Conservation (phyloP, 1,139 yeast genomes). For the Keqinozyma sinolaborantium region DNA sequence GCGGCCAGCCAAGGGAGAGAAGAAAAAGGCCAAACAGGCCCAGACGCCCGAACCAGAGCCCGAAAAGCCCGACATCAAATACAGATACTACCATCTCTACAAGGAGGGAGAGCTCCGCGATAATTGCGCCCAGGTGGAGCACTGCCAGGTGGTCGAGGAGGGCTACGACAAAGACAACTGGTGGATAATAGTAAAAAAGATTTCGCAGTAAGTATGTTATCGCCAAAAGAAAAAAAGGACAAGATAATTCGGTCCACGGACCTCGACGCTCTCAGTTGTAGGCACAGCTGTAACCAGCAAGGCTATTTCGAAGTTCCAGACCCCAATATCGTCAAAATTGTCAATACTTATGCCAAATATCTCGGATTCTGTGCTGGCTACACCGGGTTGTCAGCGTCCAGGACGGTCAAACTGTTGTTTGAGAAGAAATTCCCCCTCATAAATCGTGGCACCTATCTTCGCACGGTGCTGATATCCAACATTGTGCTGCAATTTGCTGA, state of each 20-base stretch:
- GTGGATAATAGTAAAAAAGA: conserved; percentile 55
- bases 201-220: conserved; percentile 21
- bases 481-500: conserved; percentile 49
- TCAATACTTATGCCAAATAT: conserved; percentile 35
- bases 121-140: conserved; percentile 70
- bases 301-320: conserved; percentile 55
- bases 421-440: conserved; percentile 72
- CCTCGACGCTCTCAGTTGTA: conserved; percentile 77
- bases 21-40: conserved; percentile 16
- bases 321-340: conserved; percentile 39
- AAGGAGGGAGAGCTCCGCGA: conserved; percentile 74
- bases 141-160: conserved; percentile 49
- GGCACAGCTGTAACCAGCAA: conserved; percentile 53
- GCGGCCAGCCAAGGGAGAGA: conserved; percentile 15
- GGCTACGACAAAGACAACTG: conserved; percentile 96
- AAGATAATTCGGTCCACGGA: conserved; percentile 70
- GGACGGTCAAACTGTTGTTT: conserved; percentile 40
- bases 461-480: conserved; percentile 61
- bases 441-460: conserved; percentile 74
- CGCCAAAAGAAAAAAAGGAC: conserved; percentile 39
- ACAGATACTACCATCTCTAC: conserved; percentile 86
- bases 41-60: conserved; percentile 15
- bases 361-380: conserved; percentile 40
- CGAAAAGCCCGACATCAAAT: conserved; percentile 46
- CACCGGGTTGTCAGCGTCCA: conserved; percentile 34